These are phyloP conservation scores for Sporormia fimetaria DNA, from an alignment of 495 filamentous ascomycete genomes.

Conservation along the genomic window DNA sequence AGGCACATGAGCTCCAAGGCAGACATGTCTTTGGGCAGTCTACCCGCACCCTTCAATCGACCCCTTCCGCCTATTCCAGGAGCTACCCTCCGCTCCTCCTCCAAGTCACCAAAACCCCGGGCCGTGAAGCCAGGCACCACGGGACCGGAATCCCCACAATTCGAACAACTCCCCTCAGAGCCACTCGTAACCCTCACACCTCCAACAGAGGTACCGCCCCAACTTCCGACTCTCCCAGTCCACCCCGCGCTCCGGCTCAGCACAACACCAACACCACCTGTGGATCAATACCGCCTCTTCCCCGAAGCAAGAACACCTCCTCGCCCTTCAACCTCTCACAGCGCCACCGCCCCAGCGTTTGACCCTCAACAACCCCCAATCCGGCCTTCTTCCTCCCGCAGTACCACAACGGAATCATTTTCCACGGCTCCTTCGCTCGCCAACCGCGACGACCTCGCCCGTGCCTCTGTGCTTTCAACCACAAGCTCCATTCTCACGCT, in stretches of 20 bases:
- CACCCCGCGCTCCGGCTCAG: constrained; percentile 1
- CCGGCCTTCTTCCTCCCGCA: no score
- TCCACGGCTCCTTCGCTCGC: neutral
- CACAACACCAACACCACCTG: no score
- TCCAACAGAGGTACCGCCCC: neutral
- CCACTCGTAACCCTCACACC: neutral
- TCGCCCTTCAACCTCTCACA: neutral
- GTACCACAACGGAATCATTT: neutral
- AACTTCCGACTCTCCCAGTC: no score
- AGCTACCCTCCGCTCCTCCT: neutral
- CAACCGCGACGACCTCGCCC: neutral
- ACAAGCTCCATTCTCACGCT: constrained; percentile 12
- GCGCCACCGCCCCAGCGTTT: no score
- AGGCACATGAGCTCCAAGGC: neutral
- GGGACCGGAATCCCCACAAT: neutral
- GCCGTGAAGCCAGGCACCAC: neutral
- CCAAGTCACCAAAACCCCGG: no score
- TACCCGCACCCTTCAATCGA: constrained; percentile 5
- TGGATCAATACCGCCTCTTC: neutral
- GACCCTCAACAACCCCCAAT: no score
- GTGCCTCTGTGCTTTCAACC: constrained; percentile 2
- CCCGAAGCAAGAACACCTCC: neutral
- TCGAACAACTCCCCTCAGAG: neutral
- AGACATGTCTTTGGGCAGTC: neutral
- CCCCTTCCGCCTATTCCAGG: constrained; percentile 14